Evolutionary conservation across 345 rosid genomes (phyloP).

Genomic region (Excoecaria cochinchinensis): DNA sequence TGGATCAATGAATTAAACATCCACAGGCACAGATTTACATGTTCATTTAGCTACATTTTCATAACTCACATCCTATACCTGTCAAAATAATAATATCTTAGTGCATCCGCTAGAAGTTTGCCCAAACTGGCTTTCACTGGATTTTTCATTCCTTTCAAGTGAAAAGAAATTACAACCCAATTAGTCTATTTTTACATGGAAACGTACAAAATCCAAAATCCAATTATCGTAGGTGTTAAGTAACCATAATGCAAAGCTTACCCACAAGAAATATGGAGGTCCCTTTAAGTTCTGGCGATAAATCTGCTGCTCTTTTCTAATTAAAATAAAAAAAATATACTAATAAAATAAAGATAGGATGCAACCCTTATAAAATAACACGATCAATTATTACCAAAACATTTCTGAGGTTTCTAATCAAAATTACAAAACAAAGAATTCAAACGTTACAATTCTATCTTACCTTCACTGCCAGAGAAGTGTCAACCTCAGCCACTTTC

Average conservation of each 20-base stretch:
- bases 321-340: conserved; percentile 23
- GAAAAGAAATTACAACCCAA: conserved; percentile 5
- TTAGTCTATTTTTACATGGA: background rate
- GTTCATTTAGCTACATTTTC: background rate
- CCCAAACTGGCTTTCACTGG: conserved; percentile 59
- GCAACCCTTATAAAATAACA: too few species aligned
- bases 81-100: conserved; percentile 78
- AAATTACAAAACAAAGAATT: background rate
- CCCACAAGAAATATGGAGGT: conserved; percentile 82
- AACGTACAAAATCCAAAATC: background rate
- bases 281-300: conserved; percentile 62
- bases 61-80: conserved; percentile 38
- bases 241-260: conserved; percentile 33
- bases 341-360: too few species aligned
- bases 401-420: background rate
- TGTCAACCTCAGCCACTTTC: conserved; percentile 32
- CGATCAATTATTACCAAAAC: too few species aligned
- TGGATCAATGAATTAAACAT: background rate
- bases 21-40: background rate
- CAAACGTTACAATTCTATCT: conserved; percentile 6
- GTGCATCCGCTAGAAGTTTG: conserved; percentile 58
- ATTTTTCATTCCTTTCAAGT: conserved; percentile 59
- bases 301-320: conserved; percentile 70
- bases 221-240: background rate
- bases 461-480: conserved; percentile 42